A percentile compares a stretch with the other conserved stretches of the same genome.
Conservation (phyloP, 495 filamentous ascomycete species). For the Neurospora discreta region DNA sequence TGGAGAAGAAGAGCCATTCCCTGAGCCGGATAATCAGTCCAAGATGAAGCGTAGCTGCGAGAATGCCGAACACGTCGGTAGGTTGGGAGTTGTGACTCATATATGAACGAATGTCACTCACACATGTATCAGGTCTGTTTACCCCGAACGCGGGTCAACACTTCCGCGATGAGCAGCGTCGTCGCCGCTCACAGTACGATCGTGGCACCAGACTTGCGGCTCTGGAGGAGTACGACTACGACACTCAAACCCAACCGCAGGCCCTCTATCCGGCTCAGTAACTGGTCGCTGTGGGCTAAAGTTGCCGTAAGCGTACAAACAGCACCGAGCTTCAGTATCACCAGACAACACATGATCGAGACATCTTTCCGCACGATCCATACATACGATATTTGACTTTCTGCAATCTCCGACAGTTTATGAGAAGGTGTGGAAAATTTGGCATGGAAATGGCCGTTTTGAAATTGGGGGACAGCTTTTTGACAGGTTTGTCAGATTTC, state of each 20-base stretch:
- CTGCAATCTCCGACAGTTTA: not conserved
- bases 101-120: not conserved
- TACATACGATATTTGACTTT: not conserved
- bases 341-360: not conserved
- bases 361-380: not conserved
- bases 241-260: conserved; percentile 23
- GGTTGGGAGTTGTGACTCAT: conserved; percentile 17
- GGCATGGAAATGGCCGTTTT: not conserved
- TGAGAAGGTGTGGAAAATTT: not conserved
- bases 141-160: conserved; percentile 63
- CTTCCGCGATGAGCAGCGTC: conserved; percentile 63
- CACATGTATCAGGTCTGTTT: conserved; percentile 46
- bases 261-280: conserved; percentile 18
- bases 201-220: conserved; percentile 54
- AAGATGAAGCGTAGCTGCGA: conserved; percentile 78
- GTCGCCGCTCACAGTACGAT: conserved; percentile 66
- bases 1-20: conserved; percentile 59
- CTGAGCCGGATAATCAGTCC: conserved; percentile 66
- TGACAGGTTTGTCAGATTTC: not conserved
- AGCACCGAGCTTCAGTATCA: not conserved
- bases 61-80: conserved; percentile 77
- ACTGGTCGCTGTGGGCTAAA: not conserved
- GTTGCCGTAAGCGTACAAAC: not conserved
- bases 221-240: conserved; percentile 48
- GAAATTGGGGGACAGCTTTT: not conserved